A percentile compares a stretch with the other conserved stretches of the same genome.
Conservation (phyloP, 192 early-diverging fungal species). For the Glomus cerebriforme region DNA sequence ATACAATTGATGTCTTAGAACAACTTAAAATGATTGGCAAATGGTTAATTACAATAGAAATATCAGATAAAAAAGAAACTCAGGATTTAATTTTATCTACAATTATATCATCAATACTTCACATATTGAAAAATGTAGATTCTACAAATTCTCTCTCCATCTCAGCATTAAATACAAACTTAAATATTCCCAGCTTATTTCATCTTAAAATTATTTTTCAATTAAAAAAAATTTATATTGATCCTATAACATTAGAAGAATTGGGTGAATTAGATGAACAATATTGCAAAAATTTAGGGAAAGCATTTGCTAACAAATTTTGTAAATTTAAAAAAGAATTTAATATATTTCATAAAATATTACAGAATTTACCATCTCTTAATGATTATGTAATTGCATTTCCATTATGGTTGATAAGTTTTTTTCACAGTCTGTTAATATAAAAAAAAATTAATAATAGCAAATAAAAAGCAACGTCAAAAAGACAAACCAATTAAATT, state of each 20-base stretch:
- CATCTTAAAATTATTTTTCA: neutral
- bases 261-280: neutral
- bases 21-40: neutral
- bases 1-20: neutral
- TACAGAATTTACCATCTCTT: neutral
- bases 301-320: neutral
- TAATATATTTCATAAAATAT: neutral
- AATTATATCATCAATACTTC: neutral
- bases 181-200: neutral
- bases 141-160: neutral
- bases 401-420: neutral
- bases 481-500: neutral
- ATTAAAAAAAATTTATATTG: neutral
- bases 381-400: neutral
- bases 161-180: neutral
- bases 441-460: neutral
- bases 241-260: neutral
- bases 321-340: neutral
- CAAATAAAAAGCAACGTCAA: neutral
- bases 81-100: slow-evolving; percentile 1
- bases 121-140: neutral
- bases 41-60: neutral
- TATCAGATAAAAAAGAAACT: neutral
- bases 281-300: neutral
- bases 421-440: neutral